Conservation (phyloP, 192 early-diverging fungal genomes). For the Coemansia sp. region DNA sequence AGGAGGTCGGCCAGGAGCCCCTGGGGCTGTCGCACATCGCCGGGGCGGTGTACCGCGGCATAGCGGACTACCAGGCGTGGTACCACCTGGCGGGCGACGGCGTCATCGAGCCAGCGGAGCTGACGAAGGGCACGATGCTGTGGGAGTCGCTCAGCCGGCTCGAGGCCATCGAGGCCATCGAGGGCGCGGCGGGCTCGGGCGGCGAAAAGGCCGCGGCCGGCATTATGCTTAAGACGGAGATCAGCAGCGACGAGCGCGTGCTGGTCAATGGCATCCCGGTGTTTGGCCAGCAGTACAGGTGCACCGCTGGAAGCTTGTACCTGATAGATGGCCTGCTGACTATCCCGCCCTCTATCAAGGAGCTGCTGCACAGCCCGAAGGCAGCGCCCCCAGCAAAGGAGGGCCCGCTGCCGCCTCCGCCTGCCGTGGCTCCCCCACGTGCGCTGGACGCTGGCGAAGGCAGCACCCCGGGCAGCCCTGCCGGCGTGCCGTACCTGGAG, state of each 20-base stretch:
- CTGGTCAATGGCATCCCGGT: conserved; percentile 34
- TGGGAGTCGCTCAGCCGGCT: conserved; percentile 41
- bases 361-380: conserved; percentile 14
- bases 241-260: conserved; percentile 9
- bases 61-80: conserved; percentile 45
- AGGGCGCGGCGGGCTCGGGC: not conserved
- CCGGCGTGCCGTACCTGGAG: not conserved
- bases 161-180: not conserved
- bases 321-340: conserved; percentile 35
- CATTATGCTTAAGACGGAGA: conserved; percentile 39
- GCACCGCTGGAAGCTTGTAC: conserved; percentile 35
- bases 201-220: conserved; percentile 2
- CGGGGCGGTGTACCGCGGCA: conserved; percentile 23
- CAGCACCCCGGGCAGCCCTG: too few relatives aligned
- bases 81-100: conserved; percentile 46
- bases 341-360: conserved; percentile 36
- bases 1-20: conserved; percentile 17
- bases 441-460: too few relatives aligned
- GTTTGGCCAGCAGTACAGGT: conserved; percentile 23
- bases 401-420: too few relatives aligned
- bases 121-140: conserved; percentile 25
- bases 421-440: too few relatives aligned
- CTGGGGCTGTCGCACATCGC: not conserved
- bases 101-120: conserved; percentile 6
- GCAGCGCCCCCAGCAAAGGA: too few relatives aligned